Conservation (phyloP, 176 grass and related monocot species). For the Stipa capillata region DNA sequence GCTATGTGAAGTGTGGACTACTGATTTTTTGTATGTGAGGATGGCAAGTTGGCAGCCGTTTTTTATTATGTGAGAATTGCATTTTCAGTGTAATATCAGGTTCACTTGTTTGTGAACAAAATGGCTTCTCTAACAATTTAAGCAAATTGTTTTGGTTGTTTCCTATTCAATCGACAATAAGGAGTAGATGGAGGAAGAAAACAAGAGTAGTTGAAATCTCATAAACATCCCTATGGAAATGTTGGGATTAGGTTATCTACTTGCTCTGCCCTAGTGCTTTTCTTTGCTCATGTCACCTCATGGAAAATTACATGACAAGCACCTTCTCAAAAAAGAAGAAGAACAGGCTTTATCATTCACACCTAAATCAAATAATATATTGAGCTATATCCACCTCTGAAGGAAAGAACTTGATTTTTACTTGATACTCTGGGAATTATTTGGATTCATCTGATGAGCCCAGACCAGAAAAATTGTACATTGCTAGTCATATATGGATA, state of each 20-base stretch:
- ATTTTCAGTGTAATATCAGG: not conserved
- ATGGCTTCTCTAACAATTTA: not conserved
- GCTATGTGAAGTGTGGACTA: slow-evolving; percentile 22
- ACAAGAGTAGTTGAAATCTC: not conserved
- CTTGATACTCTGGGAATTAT: not conserved
- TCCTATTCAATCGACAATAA: not conserved
- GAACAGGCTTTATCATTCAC: not conserved
- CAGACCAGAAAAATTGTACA: too few relatives aligned
- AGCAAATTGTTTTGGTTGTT: not conserved
- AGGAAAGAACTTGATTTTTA: not conserved
- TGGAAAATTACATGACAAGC: not conserved
- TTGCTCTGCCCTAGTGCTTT: not conserved
- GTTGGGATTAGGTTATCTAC: not conserved
- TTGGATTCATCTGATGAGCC: too few relatives aligned
- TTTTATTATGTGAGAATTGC: not conserved
- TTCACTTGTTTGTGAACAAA: not conserved
- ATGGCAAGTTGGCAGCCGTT: slow-evolving; percentile 17
- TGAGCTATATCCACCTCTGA: not conserved
- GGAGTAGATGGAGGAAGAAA: too few relatives aligned
- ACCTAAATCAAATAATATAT: not conserved
- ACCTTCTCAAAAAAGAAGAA: not conserved
- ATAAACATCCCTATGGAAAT: not conserved
- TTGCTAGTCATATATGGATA: too few relatives aligned
- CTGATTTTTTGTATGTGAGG: slow-evolving; percentile 4
- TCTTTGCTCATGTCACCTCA: not conserved